Evolutionary conservation across 2,329 filamentous ascomycete species (phyloP), one percentile per base, ranked within the genome.

Genomic region (Colletotrichum noveboracense): DNA sequence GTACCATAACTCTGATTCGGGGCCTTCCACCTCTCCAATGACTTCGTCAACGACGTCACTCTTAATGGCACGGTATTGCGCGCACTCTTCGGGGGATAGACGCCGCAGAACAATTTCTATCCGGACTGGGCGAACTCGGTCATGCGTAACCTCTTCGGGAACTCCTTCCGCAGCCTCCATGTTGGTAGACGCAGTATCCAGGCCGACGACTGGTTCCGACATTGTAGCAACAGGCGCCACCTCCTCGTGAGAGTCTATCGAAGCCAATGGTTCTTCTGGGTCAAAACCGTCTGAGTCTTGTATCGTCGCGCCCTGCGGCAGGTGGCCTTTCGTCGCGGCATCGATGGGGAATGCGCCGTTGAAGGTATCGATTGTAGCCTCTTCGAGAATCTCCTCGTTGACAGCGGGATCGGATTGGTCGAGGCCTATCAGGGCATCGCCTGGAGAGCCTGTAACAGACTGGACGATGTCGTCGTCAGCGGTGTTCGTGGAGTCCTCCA

Each of bases 31-130:
- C 68, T 85, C 79, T 7, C 82, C 80, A 2, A 83, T 60, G 6
- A 90, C 78, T 6, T 78, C 80, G 43, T 87, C 83, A 16, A 89
- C 81, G 4, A 82, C 79, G 38, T 84, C 80, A 74, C 86, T 88
- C 1, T 79, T 77, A 4, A 85, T 76, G 12, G 71, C 70, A 4
- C 71, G 76, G 70, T 86, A 86, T 48, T 84, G 79, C 1, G 77
- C 74, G 56, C 80, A 81, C n/a, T 71, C 71, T 34, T 81, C 80
- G 4, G 38, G 6, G 3, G 80, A 55, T 14, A 86, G 74, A 13
- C 78, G 75, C 3, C 81, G 82, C 16, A 86, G 79, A 1, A 77
- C 74, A 26, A 86, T 79, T 66, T 86, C 80, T n/a, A 86, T 43
- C 30, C 52, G 64, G 66, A 4, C 34, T 16, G 28, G 52, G 65